A percentile compares a stretch with the other conserved stretches of the same genome.
Evolutionary conservation across 345 rosid species (phyloP).

Genomic region (Rhodomyrtus tomentosa): DNA sequence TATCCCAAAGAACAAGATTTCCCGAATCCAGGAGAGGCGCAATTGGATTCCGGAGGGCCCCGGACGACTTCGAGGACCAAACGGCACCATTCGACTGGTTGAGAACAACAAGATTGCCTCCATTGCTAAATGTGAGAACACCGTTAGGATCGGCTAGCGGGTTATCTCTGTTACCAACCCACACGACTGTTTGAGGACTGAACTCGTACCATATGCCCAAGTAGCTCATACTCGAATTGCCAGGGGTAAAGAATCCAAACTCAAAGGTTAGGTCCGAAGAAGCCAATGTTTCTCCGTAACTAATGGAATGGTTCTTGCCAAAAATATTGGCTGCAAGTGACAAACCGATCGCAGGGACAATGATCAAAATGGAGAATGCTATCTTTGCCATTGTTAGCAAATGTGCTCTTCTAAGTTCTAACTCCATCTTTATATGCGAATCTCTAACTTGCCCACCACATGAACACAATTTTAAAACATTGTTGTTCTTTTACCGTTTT

Average conservation of each 20-base stretch:
- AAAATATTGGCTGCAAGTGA: neutral
- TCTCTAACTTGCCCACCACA: too few relatives aligned
- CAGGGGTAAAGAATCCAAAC: slow-evolving; percentile 13
- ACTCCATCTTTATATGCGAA: neutral
- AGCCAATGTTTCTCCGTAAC: neutral
- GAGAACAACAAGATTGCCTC: slow-evolving; percentile 5
- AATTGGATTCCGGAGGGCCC: neutral
- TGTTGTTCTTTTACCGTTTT: too few relatives aligned
- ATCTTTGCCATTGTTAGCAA: neutral
- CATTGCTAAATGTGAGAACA: slow-evolving; percentile 3
- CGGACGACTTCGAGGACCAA: slow-evolving; percentile 19
- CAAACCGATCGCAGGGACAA: neutral
- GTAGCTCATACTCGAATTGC: slow-evolving; percentile 6
- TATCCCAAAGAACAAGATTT: slow-evolving; percentile 16
- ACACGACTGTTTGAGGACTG: slow-evolving; percentile 2
- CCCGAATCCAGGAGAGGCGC: slow-evolving; percentile 26
- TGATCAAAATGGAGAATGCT: neutral
- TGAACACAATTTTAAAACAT: too few relatives aligned
- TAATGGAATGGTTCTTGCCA: neutral
- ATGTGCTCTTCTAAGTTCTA: neutral
- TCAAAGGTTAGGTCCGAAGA: slow-evolving; percentile 4
- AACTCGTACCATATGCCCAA: slow-evolving; percentile 30
- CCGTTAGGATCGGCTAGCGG: slow-evolving; percentile 5
- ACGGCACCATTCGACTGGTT: neutral
- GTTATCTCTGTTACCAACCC: slow-evolving; percentile 40